Conservation (phyloP, 306 rosid genomes). For the Corylus americana region DNA sequence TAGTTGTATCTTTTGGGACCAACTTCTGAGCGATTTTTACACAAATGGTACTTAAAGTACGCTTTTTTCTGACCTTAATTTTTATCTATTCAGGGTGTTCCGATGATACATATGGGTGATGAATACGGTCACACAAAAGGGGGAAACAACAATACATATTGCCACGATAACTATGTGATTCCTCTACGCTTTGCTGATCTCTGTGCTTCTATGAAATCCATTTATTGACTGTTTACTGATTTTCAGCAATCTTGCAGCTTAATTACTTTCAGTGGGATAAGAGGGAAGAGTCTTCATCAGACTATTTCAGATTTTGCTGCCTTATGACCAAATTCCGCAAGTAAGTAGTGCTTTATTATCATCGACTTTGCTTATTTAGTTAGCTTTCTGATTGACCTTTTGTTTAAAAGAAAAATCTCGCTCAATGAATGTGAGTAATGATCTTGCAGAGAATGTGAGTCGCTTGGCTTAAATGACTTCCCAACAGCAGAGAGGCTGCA, state of each 20-base stretch:
- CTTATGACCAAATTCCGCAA: slow-evolving; percentile 74
- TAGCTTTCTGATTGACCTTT: slow-evolving; percentile 6
- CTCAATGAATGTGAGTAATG: slow-evolving; percentile 21
- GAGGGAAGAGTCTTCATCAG: slow-evolving; percentile 72
- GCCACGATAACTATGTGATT: slow-evolving; percentile 87
- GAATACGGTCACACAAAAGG: slow-evolving; percentile 99
- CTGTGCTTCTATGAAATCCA: slow-evolving; percentile 9
- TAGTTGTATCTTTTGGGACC: neutral
- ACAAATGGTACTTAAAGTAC: slow-evolving; percentile 7
- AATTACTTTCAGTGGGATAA: slow-evolving; percentile 93
- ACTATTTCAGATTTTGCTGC: slow-evolving; percentile 82
- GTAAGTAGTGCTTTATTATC: slow-evolving; percentile 39
- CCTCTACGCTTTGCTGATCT: slow-evolving; percentile 31
- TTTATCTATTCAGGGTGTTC: slow-evolving; percentile 74
- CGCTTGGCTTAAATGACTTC: slow-evolving; percentile 77
- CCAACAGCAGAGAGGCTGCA: slow-evolving; percentile 88
- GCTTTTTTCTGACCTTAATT: slow-evolving; percentile 24
- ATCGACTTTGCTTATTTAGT: neutral
- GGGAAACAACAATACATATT: slow-evolving; percentile 96
- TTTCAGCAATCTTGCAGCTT: slow-evolving; percentile 50
- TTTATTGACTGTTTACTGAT: slow-evolving; percentile 25
- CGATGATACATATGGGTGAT: slow-evolving; percentile 93
- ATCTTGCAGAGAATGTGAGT: slow-evolving; percentile 83
- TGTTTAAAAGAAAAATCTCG: neutral
- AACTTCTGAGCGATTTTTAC: neutral